These are phyloP conservation scores for Aspergillus jensenii DNA, from an alignment of 2,329 filamentous ascomycete genomes.

Conservation along the genomic window DNA sequence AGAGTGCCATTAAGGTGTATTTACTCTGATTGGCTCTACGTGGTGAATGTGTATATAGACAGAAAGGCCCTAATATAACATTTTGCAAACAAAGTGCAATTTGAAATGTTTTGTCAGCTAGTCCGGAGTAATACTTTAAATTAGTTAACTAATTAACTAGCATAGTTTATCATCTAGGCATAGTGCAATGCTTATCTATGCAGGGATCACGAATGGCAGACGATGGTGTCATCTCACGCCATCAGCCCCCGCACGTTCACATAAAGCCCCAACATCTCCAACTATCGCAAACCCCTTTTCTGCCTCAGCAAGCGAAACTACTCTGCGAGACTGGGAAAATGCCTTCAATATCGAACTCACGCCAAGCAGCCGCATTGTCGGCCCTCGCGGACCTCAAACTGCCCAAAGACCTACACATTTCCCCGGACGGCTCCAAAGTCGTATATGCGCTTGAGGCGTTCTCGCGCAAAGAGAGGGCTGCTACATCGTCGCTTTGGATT, in stretches of 20 bases:
- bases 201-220: background rate
- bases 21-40: too few species aligned
- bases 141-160: too few species aligned
- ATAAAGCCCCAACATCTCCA: background rate
- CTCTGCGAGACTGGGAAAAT: background rate
- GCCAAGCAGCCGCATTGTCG: background rate
- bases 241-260: slow-evolving; percentile 1
- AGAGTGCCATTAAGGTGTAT: too few species aligned
- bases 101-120: too few species aligned
- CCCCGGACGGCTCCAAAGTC: background rate
- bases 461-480: background rate
- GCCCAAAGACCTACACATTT: slow-evolving; percentile 4
- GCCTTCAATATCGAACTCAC: background rate
- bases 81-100: too few species aligned
- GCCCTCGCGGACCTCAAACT: slow-evolving; percentile 8
- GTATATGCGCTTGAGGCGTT: slow-evolving; percentile 6
- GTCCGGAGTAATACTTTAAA: too few species aligned
- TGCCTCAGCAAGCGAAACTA: background rate
- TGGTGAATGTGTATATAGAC: too few species aligned
- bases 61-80: too few species aligned
- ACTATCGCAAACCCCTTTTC: too few species aligned
- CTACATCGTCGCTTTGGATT: slow-evolving; percentile 6
- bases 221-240: slow-evolving; percentile 9
- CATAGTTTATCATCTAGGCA: too few species aligned
- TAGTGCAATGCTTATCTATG: background rate